phyloP scores from a whole-genome alignment of 495 filamentous ascomycete genomes.

The Acidiella bohemica region DNA sequence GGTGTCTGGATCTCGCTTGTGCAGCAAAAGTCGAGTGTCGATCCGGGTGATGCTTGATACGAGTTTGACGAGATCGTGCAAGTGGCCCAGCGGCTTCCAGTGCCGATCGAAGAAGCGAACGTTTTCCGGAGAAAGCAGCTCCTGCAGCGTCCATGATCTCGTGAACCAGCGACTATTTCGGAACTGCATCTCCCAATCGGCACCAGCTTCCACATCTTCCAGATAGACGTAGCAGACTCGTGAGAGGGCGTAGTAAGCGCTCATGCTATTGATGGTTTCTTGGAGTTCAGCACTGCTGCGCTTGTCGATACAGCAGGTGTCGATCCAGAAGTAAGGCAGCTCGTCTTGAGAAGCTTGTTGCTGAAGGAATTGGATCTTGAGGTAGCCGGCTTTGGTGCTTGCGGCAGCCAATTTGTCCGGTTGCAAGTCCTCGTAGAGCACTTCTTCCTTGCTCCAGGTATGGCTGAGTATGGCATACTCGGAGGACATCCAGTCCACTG shows the following conservation, averaged over 20 bases:
- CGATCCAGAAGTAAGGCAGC: constrained; percentile 12
- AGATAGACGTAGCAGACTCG: constrained; percentile 12
- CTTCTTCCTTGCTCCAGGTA: constrained; percentile 14
- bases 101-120: neutral
- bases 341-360: constrained; percentile 5
- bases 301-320: constrained; percentile 20
- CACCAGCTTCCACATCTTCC: constrained; percentile 4
- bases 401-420: neutral
- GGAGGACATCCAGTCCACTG: neutral
- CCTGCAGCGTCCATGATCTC: constrained; percentile 15
- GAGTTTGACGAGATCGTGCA: neutral
- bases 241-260: constrained; percentile 11
- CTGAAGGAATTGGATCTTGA: neutral
- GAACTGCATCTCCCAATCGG: neutral
- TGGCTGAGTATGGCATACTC: constrained; percentile 16
- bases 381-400: neutral
- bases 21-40: neutral
- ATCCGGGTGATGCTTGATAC: neutral
- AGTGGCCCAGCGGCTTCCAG: neutral
- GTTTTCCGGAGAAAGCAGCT: constrained; percentile 9
- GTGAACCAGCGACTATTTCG: constrained; percentile 11
- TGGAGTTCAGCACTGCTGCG: constrained; percentile 13
- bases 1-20: neutral
- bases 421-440: constrained; percentile 9
- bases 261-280: constrained; percentile 19